Percentiles rank a stretch among this genome's conserved stretches.
Conservation (phyloP, 345 rosid species). For the Mallotus nudiflorus region DNA sequence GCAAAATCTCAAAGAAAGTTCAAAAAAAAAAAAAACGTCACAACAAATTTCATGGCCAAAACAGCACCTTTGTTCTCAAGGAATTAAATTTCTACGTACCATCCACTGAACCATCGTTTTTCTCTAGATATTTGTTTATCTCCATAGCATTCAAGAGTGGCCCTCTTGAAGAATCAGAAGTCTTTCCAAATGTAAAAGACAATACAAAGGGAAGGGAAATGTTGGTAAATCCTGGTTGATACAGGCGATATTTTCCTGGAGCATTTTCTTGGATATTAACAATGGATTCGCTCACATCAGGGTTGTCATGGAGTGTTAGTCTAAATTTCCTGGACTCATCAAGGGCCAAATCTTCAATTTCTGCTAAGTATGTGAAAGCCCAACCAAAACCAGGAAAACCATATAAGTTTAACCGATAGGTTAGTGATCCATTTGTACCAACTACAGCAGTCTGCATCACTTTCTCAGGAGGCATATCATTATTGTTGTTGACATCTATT, state of each 20-base stretch:
- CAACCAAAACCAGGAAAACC: slow-evolving; percentile 95
- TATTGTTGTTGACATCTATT: slow-evolving; percentile 38
- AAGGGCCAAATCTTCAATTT: slow-evolving; percentile 73
- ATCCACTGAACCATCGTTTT: slow-evolving; percentile 72
- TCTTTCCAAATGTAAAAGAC: slow-evolving; percentile 71
- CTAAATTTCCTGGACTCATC: slow-evolving; percentile 85
- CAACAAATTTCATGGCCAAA: background rate
- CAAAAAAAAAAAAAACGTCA: slow-evolving; percentile 7
- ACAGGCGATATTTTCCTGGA: slow-evolving; percentile 66
- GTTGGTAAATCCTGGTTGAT: slow-evolving; percentile 85
- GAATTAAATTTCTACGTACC: slow-evolving; percentile 47
- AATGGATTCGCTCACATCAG: slow-evolving; percentile 71
- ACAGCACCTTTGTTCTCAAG: background rate
- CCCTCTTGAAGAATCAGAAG: slow-evolving; percentile 83
- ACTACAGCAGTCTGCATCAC: slow-evolving; percentile 99
- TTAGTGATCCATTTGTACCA: slow-evolving; percentile 84
- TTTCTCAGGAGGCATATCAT: slow-evolving; percentile 76
- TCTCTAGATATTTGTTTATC: slow-evolving; percentile 68
- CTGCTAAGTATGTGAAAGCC: slow-evolving; percentile 88
- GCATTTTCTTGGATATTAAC: slow-evolving; percentile 94
- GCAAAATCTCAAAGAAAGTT: slow-evolving; percentile 4
- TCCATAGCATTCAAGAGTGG: slow-evolving; percentile 97
- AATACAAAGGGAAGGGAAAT: slow-evolving; percentile 80
- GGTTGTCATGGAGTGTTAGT: slow-evolving; percentile 65
- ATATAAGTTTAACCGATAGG: slow-evolving; percentile 84